phyloP scores from a whole-genome alignment of 352 stramenopile species.

The Pythium aquatile region DNA sequence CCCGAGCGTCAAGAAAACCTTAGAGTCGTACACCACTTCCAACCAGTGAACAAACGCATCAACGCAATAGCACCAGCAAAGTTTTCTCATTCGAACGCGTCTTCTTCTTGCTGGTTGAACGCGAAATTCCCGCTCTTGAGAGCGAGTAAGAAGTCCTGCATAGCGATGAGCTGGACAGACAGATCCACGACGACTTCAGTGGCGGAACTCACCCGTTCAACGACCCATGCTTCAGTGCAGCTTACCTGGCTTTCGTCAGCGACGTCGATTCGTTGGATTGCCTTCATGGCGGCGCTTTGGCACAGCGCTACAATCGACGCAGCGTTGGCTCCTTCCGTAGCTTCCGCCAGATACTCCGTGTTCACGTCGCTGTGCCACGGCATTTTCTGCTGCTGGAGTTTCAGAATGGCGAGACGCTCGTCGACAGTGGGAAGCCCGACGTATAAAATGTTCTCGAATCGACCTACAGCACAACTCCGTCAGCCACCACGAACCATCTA shows the following conservation, averaged over 20 bases:
- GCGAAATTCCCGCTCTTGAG: conserved; percentile 21
- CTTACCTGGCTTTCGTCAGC: conserved; percentile 12
- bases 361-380: conserved; percentile 60
- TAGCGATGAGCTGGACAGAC: conserved; percentile 30
- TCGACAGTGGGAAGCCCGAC: conserved; percentile 55
- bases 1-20: conserved; percentile 41
- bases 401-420: conserved; percentile 63
- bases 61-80: not conserved
- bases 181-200: not conserved
- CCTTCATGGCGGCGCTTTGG: conserved; percentile 64
- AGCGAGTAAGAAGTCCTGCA: conserved; percentile 25
- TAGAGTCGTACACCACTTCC: conserved; percentile 38
- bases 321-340: conserved; percentile 64
- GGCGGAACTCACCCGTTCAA: not conserved
- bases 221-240: conserved; percentile 13
- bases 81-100: not conserved
- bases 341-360: conserved; percentile 41
- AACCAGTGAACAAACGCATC: not conserved
- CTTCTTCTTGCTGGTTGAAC: conserved; percentile 7
- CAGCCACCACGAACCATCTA: not conserved
- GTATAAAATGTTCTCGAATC: conserved; percentile 83
- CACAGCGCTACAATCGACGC: conserved; percentile 75
- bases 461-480: conserved; percentile 32
- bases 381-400: conserved; percentile 68
- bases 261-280: conserved; percentile 53